Conservation (phyloP, 31 red algal genomes). For the Odonthalia washingtoniensis region DNA sequence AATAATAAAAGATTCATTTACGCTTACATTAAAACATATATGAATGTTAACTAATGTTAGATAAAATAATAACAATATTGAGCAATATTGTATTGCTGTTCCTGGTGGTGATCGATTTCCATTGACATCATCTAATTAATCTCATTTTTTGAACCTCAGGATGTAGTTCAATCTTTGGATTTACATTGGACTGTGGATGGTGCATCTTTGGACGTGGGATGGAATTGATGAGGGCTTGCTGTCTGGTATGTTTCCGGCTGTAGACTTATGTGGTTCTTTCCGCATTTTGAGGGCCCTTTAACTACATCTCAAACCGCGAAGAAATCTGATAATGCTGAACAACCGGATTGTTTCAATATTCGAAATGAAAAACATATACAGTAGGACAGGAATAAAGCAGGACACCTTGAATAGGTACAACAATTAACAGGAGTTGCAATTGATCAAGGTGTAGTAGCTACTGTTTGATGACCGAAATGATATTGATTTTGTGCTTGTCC, state of each 20-base stretch:
- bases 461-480: conserved; percentile 59
- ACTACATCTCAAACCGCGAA: conserved; percentile 60
- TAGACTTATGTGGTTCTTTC: conserved; percentile 88
- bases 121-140: conserved; percentile 57
- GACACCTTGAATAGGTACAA: too few species aligned
- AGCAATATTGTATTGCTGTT: conserved; percentile 82
- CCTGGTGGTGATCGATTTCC: conserved; percentile 73
- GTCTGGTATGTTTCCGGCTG: conserved; percentile 92
- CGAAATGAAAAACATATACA: too few species aligned
- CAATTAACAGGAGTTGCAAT: too few species aligned
- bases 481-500: conserved; percentile 78
- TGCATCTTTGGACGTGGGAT: conserved; percentile 80
- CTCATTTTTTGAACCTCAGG: conserved; percentile 82
- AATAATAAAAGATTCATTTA: conserved; percentile 40
- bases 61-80: conserved; percentile 76
- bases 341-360: too few species aligned
- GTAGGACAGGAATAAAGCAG: too few species aligned
- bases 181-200: conserved; percentile 92
- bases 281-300: conserved; percentile 66
- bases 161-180: conserved; percentile 62
- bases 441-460: conserved; percentile 71
- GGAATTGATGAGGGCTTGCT: conserved; percentile 81
- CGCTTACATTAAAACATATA: conserved; percentile 75
- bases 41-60: conserved; percentile 83
- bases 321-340: too few species aligned